Conservation (phyloP, 306 rosid species). For the Vicia sativa region DNA sequence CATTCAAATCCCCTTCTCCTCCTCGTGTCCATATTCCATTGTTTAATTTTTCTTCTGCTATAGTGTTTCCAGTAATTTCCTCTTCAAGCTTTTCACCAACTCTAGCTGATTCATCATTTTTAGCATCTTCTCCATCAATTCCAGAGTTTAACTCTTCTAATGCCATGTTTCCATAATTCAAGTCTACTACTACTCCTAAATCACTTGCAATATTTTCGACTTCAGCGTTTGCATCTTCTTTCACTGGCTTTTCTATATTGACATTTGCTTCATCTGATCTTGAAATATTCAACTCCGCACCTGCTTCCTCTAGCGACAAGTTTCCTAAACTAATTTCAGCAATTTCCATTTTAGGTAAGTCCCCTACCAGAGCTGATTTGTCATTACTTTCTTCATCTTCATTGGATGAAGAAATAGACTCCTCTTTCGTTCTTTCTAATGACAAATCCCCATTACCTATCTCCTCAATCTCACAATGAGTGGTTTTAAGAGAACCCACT, state of each 20-base stretch:
- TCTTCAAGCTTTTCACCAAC: slow-evolving; percentile 18
- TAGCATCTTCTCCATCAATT: slow-evolving; percentile 12
- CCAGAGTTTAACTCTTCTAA: slow-evolving; percentile 14
- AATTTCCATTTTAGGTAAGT: slow-evolving; percentile 38
- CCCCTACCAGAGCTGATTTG: slow-evolving; percentile 36
- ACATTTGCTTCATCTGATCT: slow-evolving; percentile 36
- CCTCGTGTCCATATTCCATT: slow-evolving; percentile 15
- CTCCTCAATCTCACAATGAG: slow-evolving; percentile 52
- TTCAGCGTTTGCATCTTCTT: slow-evolving; percentile 39
- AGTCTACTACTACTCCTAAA: slow-evolving; percentile 23
- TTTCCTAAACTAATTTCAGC: slow-evolving; percentile 36
- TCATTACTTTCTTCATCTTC: slow-evolving; percentile 36
- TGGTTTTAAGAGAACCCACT: slow-evolving; percentile 46
- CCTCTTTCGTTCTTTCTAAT: slow-evolving; percentile 37
- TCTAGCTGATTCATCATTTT: background rate
- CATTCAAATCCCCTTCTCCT: slow-evolving; percentile 27
- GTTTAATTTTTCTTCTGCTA: slow-evolving; percentile 31
- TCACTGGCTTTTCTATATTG: slow-evolving; percentile 30
- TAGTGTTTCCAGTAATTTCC: slow-evolving; percentile 27
- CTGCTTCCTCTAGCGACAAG: slow-evolving; percentile 17
- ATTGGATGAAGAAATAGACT: slow-evolving; percentile 14
- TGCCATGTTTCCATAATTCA: slow-evolving; percentile 10
- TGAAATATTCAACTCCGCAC: slow-evolving; percentile 31
- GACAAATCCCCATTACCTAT: slow-evolving; percentile 31
- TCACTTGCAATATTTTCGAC: slow-evolving; percentile 36